Percentiles rank a stretch among this genome's conserved stretches.
Conservation (phyloP, 116 monocot genomes). For the Thalassia testudinum region DNA sequence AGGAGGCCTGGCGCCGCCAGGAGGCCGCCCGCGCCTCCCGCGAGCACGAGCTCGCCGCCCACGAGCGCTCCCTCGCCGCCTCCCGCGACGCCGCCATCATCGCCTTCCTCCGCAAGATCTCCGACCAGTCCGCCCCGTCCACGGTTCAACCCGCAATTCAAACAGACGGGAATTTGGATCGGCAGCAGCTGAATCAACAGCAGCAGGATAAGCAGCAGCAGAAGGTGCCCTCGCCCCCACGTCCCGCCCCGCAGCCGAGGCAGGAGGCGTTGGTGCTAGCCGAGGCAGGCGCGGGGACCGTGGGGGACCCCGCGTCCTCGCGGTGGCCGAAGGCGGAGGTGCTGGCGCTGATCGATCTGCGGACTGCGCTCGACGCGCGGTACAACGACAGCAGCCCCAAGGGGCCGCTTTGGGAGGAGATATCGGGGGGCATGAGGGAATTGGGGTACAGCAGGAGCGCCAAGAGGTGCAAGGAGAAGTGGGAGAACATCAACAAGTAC, state of each 20-base stretch:
- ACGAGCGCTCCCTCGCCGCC: constrained; percentile 50
- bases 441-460: constrained; percentile 70
- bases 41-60: constrained; percentile 44
- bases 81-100: constrained; percentile 51
- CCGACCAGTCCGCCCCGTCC: constrained; percentile 12
- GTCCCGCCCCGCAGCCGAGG: constrained; percentile 1
- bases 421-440: constrained; percentile 58
- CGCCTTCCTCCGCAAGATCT: constrained; percentile 50
- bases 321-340: constrained; percentile 92
- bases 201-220: background rate
- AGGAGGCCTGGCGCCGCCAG: constrained; percentile 80
- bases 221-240: background rate
- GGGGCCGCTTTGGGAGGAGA: constrained; percentile 93
- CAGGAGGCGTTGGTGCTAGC: background rate
- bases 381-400: constrained; percentile 76
- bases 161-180: background rate
- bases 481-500: constrained; percentile 99
- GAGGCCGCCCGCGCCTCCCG: constrained; percentile 48
- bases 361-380: constrained; percentile 43
- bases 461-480: constrained; percentile 95
- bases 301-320: constrained; percentile 22
- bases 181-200: background rate
- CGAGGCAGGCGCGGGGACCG: constrained; percentile 4
- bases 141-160: background rate
- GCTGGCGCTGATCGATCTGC: constrained; percentile 53